Evolutionary conservation across 1,284 basidiomycete species (phyloP), one percentile per base, ranked within the genome.

Genomic region (Apiotrichum domesticum): DNA sequence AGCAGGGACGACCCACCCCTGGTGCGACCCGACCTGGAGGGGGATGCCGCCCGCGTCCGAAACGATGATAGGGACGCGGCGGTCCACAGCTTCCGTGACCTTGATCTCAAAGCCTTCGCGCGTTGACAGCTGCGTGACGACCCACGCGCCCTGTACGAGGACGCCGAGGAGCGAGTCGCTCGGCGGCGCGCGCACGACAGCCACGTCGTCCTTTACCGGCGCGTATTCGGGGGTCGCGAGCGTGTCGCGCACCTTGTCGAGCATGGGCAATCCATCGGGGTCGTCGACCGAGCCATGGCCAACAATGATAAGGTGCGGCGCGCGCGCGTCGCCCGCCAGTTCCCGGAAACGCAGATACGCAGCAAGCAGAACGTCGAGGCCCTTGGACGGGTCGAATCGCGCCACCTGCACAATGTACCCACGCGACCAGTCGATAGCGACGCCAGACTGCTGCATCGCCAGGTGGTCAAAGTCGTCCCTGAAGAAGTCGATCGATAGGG

Each of bases 81-180:
- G 83, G 74, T 92, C 87, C 52, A 93, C 80, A 15, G 87, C 88
- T 63, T 93, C 90, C 45, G 89, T 91, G 55, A 92, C 90, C 75
- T 92, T 92, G 74, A 93, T 88, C 69, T 93, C 90, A 77, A 93
- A 93, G 45, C 90, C 90, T 78, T 93, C 90, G 59, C 63, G 57
- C 15, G 73, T 74, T 7, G 66, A 70, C 6, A 73, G 61, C 56
- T 74, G 73, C 5, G 67, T 69, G 9, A 67, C 71, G 3, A 71
- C 67, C 69, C 70, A 72, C 3, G 70, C 67, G 2, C 74, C 75
- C 56, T 77, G 75, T 9, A 76, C 63, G 52, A 77, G 70, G 44
- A 64, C 67, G 0, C 74, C 74, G 29, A 77, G 61, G 6, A 75
- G 61, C 0, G 64, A 64, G 48, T 75, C 73, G 51, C 41, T 45